These are phyloP conservation scores for Aspergillus novofumigatus DNA, from an alignment of 2,329 filamentous ascomycete genomes.

Conservation along the genomic window DNA sequence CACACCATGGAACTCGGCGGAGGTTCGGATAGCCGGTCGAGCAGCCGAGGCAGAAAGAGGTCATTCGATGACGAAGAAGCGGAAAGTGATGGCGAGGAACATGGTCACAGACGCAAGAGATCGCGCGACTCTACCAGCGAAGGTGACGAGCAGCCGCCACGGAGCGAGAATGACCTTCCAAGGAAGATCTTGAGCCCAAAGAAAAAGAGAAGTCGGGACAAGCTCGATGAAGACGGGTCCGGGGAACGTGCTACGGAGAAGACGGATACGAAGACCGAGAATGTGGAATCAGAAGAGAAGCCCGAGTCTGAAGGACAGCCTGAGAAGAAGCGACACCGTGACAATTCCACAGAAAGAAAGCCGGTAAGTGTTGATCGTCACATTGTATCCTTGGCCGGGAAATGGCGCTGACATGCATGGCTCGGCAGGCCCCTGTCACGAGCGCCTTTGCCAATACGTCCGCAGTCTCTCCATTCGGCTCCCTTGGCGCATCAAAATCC, in stretches of 20 bases:
- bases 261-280: constrained; percentile 15
- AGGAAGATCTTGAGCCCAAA: constrained; percentile 32
- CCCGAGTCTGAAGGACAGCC: constrained; percentile 28
- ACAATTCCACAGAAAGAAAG: constrained; percentile 37
- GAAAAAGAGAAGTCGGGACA: constrained; percentile 44
- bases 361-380: constrained; percentile 17
- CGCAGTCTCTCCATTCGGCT: constrained; percentile 41
- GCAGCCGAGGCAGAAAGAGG: constrained; percentile 28
- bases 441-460: constrained; percentile 44
- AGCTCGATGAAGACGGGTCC: constrained; percentile 35
- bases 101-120: constrained; percentile 37
- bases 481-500: constrained; percentile 26
- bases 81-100: constrained; percentile 25
- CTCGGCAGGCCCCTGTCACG: constrained; percentile 24
- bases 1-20: constrained; percentile 7
- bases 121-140: constrained; percentile 41
- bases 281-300: constrained; percentile 12
- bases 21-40: constrained; percentile 14
- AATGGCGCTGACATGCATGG: neutral
- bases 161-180: constrained; percentile 14
- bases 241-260: constrained; percentile 17
- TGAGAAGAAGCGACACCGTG: constrained; percentile 43
- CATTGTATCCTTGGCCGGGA: neutral
- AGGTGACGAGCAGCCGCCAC: constrained; percentile 10
- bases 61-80: constrained; percentile 32